Conservation (phyloP, 1,284 basidiomycete species). For the Inonotus obliquus region DNA sequence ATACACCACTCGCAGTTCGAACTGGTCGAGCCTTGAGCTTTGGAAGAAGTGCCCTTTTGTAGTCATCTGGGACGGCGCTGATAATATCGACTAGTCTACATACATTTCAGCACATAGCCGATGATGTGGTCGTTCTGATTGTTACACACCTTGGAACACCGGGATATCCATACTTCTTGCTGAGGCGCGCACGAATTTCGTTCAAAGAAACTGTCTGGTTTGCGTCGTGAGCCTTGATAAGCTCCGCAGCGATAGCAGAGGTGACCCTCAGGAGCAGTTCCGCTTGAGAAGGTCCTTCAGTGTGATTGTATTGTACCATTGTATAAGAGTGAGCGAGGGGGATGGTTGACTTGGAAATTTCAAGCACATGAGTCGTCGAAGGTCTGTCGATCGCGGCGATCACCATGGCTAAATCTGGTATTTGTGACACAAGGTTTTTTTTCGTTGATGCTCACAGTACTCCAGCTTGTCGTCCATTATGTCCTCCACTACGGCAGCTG, state of each 20-base stretch:
- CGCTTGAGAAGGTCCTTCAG: conserved; percentile 76
- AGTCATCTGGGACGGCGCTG: conserved; percentile 96
- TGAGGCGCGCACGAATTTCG: conserved; percentile 80
- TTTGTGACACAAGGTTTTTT: background rate
- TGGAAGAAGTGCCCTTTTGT: conserved; percentile 88
- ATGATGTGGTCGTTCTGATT: background rate
- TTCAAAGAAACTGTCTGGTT: conserved; percentile 82
- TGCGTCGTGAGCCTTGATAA: conserved; percentile 86
- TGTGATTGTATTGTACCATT: conserved; percentile 10
- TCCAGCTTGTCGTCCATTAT: background rate
- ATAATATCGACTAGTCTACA: conserved; percentile 87
- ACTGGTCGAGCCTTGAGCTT: conserved; percentile 94
- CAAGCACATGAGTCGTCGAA: background rate
- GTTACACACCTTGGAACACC: conserved; percentile 66
- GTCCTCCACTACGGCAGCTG: conserved; percentile 19
- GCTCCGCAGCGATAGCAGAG: conserved; percentile 90
- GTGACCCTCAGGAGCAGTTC: conserved; percentile 89
- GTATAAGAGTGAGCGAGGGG: background rate
- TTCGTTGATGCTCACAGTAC: background rate
- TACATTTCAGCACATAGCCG: background rate
- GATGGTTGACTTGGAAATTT: background rate
- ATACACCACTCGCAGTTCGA: conserved; percentile 92
- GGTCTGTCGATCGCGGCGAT: background rate
- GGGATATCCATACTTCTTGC: conserved; percentile 85
- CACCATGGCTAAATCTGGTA: background rate